Conservation (phyloP, 1,139 yeast species). For the Zygotorulaspora mrakii region DNA sequence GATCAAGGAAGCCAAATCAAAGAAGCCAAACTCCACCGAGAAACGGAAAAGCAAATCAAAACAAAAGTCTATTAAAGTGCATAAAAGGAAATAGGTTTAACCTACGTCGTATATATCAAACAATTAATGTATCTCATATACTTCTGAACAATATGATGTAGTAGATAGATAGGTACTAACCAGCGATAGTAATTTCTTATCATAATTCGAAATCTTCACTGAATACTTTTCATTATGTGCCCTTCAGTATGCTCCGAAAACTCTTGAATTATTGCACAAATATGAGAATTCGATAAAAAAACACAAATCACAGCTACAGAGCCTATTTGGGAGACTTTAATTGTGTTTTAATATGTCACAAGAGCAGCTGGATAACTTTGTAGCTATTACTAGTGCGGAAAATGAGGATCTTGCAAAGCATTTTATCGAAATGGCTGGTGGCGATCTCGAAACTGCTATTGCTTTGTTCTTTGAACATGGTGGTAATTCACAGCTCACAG, state of each 20-base stretch:
- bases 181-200: no score
- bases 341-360: slow-evolving; percentile 34
- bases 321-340: not conserved
- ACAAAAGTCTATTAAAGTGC: slow-evolving; percentile 6
- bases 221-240: no score
- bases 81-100: slow-evolving; percentile 9
- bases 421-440: slow-evolving; percentile 75
- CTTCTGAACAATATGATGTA: no score
- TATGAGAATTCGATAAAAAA: no score
- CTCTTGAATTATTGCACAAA: no score
- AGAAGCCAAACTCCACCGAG: slow-evolving; percentile 4
- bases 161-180: no score
- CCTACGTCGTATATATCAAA: no score
- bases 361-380: slow-evolving; percentile 62
- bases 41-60: slow-evolving; percentile 2
- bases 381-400: slow-evolving; percentile 77
- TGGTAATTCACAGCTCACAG: slow-evolving; percentile 29
- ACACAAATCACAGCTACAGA: not conserved
- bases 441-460: slow-evolving; percentile 80
- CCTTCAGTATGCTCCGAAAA: no score
- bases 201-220: no score
- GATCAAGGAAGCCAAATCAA: slow-evolving; percentile 7
- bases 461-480: slow-evolving; percentile 79
- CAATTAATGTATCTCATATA: no score
- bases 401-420: slow-evolving; percentile 70